Percentiles rank a stretch among this genome's conserved stretches.
Evolutionary conservation across 1,284 basidiomycete genomes (phyloP).

Genomic region (Xanthoconium separans): DNA sequence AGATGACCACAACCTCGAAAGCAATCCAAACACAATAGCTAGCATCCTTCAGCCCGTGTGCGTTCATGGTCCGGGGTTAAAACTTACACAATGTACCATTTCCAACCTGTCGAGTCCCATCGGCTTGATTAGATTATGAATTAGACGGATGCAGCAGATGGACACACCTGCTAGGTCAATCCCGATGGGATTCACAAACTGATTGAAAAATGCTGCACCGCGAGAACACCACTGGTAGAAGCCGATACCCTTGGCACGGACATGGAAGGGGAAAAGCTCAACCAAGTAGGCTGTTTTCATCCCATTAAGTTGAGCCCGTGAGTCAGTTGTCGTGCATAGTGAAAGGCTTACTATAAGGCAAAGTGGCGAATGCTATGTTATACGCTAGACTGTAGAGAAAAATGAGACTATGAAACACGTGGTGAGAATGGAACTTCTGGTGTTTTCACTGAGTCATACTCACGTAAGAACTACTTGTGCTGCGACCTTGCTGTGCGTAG

Average conservation of each 20-base stretch:
- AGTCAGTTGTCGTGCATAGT: not conserved
- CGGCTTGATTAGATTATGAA: not conserved
- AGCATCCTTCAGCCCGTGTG: not conserved
- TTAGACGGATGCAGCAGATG: not conserved
- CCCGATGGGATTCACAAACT: slow-evolving; percentile 17
- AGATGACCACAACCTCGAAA: slow-evolving; percentile 50
- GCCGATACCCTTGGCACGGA: slow-evolving; percentile 14
- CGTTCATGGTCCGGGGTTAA: not conserved
- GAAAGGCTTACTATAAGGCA: slow-evolving; percentile 9
- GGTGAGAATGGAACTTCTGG: not conserved
- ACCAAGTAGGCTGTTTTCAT: slow-evolving; percentile 20
- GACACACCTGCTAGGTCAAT: slow-evolving; percentile 7
- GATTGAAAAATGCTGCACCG: slow-evolving; percentile 3
- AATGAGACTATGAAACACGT: slow-evolving; percentile 13
- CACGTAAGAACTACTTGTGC: slow-evolving; percentile 12
- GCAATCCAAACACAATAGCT: slow-evolving; percentile 45
- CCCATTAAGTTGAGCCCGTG: not conserved
- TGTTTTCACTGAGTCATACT: not conserved
- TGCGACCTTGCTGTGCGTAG: slow-evolving; percentile 2
- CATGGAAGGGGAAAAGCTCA: slow-evolving; percentile 28
- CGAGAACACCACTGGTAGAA: slow-evolving; percentile 18
- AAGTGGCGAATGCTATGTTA: slow-evolving; percentile 12
- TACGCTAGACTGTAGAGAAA: slow-evolving; percentile 8
- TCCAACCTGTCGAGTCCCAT: slow-evolving; percentile 9
- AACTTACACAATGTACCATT: slow-evolving; percentile 16